phyloP scores from a whole-genome alignment of 1,139 yeast genomes.

The Protomyces inouyei region DNA sequence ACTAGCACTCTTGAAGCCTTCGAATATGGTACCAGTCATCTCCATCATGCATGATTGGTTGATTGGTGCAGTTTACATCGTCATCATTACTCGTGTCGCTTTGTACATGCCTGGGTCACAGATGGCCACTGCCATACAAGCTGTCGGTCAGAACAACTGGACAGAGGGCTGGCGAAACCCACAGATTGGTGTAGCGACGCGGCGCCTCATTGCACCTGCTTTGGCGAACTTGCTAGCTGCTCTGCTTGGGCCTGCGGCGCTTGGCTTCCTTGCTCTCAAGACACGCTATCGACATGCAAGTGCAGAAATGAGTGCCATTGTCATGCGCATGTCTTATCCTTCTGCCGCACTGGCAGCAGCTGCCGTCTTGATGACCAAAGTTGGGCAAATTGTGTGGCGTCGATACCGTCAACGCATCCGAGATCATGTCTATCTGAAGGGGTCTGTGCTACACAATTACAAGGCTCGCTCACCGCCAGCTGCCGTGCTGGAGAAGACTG shows the following conservation, averaged over 20 bases:
- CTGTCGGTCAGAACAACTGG: constrained; percentile 3
- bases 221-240: constrained; percentile 7
- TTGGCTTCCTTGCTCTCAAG: constrained; percentile 16
- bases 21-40: constrained; percentile 14
- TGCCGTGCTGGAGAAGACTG: background rate
- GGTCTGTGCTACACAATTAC: constrained; percentile 15
- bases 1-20: constrained; percentile 13
- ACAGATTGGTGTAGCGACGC: constrained; percentile 17
- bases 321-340: constrained; percentile 19
- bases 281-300: constrained; percentile 1
- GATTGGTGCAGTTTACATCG: constrained; percentile 24
- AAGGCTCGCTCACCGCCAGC: background rate
- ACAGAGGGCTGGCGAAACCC: constrained; percentile 25
- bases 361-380: background rate
- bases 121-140: background rate
- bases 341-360: constrained; percentile 2
- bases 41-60: constrained; percentile 27
- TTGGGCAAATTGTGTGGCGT: background rate
- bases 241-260: constrained; percentile 15
- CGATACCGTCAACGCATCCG: constrained; percentile 12
- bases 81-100: constrained; percentile 12
- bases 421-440: constrained; percentile 17
- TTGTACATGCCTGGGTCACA: constrained; percentile 9
- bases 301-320: background rate
- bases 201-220: constrained; percentile 13